Conservation (phyloP, 495 filamentous ascomycete genomes). For the Penicillium soppii region DNA sequence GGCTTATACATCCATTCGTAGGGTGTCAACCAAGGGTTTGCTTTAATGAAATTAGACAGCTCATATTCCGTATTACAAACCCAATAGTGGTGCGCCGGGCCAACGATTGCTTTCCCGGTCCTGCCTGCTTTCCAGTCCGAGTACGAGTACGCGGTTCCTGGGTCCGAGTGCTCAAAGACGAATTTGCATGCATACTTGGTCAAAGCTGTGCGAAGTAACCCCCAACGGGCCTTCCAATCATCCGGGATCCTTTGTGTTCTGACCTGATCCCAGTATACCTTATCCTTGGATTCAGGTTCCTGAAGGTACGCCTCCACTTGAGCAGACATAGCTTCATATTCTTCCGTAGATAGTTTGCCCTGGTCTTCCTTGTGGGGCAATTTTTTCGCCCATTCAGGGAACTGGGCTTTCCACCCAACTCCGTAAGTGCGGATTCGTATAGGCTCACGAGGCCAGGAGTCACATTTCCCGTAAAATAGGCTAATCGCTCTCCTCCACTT, state of each 20-base stretch:
- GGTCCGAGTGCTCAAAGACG: constrained; percentile 9
- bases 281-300: constrained; percentile 6
- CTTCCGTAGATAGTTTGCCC: constrained; percentile 1
- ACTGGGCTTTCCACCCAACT: constrained; percentile 10
- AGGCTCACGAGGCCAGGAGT: constrained; percentile 1
- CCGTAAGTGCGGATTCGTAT: constrained; percentile 12
- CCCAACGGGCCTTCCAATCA: constrained; percentile 7
- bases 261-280: neutral
- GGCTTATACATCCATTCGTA: constrained; percentile 7
- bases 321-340: constrained; percentile 4
- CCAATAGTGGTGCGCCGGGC: constrained; percentile 2
- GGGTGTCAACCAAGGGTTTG: constrained; percentile 4
- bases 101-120: constrained; percentile 11
- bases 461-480: neutral
- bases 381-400: constrained; percentile 11
- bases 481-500: neutral
- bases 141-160: constrained; percentile 11
- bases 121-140: constrained; percentile 15
- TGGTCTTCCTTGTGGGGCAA: constrained; percentile 2
- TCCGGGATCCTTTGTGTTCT: constrained; percentile 3
- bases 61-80: neutral
- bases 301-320: constrained; percentile 6
- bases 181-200: constrained; percentile 2
- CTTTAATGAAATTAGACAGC: neutral
- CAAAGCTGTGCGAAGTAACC: neutral